Percentiles rank a stretch among this genome's conserved stretches.
phyloP scores from a whole-genome alignment of 2,329 filamentous ascomycete genomes.

The Fusarium scirpi region DNA sequence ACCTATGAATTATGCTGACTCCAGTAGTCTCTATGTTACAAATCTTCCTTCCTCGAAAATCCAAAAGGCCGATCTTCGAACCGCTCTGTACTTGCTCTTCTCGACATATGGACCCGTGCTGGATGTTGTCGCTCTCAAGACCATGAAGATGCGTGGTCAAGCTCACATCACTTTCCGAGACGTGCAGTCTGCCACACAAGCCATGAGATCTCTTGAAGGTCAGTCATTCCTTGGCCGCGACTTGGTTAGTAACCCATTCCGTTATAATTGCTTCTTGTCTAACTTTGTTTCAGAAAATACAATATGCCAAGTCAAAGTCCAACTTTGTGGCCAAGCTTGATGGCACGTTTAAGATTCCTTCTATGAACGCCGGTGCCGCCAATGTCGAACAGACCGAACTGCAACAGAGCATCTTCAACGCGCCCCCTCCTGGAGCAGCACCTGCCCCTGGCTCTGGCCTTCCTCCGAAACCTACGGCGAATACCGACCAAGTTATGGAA shows the following conservation, averaged over 20 bases:
- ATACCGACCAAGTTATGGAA: conserved; percentile 61
- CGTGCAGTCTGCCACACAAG: conserved; percentile 90
- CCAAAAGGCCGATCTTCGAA: conserved; percentile 87
- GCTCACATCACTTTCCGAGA: conserved; percentile 94
- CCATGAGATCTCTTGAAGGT: conserved; percentile 88
- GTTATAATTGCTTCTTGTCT: background rate
- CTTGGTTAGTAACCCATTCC: conserved; percentile 71
- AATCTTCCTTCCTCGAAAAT: conserved; percentile 90
- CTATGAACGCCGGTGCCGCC: conserved; percentile 60
- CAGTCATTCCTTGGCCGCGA: conserved; percentile 86
- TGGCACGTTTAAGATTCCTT: conserved; percentile 83
- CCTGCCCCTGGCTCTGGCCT: conserved; percentile 54
- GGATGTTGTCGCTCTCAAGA: conserved; percentile 91
- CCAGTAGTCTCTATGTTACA: conserved; percentile 82
- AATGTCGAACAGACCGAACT: conserved; percentile 76
- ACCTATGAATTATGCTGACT: conserved; percentile 9
- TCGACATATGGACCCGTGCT: conserved; percentile 93
- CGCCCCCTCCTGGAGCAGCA: conserved; percentile 66
- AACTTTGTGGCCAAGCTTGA: conserved; percentile 91
- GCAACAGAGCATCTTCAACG: conserved; percentile 84
- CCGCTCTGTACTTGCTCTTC: conserved; percentile 91
- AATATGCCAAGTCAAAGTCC: conserved; percentile 91
- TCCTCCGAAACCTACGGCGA: conserved; percentile 63
- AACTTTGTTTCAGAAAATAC: conserved; percentile 75
- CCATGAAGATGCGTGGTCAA: conserved; percentile 92